Evolutionary conservation across 345 rosid genomes (phyloP).

Genomic region (Citrus cavaleriei): DNA sequence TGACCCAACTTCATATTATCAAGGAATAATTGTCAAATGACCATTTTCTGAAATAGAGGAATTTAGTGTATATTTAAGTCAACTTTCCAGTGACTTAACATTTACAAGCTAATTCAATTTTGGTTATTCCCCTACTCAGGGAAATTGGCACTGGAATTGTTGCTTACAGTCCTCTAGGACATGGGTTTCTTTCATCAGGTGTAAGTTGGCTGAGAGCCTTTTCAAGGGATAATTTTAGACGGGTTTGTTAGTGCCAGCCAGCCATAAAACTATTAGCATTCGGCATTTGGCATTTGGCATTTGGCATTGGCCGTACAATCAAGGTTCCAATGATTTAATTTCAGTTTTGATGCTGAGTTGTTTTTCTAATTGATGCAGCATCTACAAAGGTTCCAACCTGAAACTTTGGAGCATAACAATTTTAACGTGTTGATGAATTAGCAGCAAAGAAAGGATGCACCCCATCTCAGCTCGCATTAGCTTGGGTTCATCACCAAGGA

Average conservation of each 20-base stretch:
- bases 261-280: neutral
- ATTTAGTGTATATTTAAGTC: no score
- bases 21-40: no score
- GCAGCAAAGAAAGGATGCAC: constrained; percentile 51
- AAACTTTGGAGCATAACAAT: constrained; percentile 51
- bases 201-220: constrained; percentile 41
- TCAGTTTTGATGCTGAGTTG: neutral
- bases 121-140: constrained; percentile 16
- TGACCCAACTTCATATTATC: no score
- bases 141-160: constrained; percentile 72
- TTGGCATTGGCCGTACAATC: neutral
- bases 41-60: no score
- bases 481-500: constrained; percentile 67
- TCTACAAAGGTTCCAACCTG: constrained; percentile 55
- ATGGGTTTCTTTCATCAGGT: constrained; percentile 60
- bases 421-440: constrained; percentile 39
- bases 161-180: constrained; percentile 59
- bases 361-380: constrained; percentile 20
- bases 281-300: neutral
- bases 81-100: neutral
- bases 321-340: neutral
- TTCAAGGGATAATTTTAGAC: constrained; percentile 30
- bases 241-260: constrained; percentile 23
- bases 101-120: neutral
- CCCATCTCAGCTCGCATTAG: constrained; percentile 58